A percentile compares a stretch with the other conserved stretches of the same genome.
Evolutionary conservation across 176 grass and related monocot species (phyloP).

Genomic region (Aegilops sharonensis): DNA sequence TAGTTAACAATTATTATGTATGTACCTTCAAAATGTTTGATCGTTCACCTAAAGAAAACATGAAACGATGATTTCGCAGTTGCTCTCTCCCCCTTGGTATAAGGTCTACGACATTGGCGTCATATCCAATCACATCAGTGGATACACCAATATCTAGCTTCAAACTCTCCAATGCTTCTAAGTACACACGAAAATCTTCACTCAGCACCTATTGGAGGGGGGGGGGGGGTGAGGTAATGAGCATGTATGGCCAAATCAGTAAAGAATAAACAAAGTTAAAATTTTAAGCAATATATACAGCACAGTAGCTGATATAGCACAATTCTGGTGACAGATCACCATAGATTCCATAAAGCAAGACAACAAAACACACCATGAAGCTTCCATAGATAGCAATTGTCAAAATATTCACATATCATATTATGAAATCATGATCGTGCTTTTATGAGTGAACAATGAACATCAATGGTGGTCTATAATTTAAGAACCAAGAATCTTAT

Average conservation of each 20-base stretch:
- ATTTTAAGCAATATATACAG: not conserved
- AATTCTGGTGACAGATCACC: not conserved
- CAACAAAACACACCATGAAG: not conserved
- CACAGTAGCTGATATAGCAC: too few relatives aligned
- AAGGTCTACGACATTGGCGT: slow-evolving; percentile 48
- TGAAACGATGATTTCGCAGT: slow-evolving; percentile 56
- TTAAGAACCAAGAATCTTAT: not conserved
- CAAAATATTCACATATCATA: not conserved
- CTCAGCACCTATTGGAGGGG: slow-evolving; percentile 56
- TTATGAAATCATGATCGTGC: slow-evolving; percentile 2
- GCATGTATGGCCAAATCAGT: not conserved
- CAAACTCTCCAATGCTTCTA: slow-evolving; percentile 73
- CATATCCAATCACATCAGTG: slow-evolving; percentile 63
- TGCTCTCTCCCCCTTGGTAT: slow-evolving; percentile 64
- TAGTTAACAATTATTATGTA: not conserved
- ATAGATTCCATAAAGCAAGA: not conserved
- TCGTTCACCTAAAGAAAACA: slow-evolving; percentile 86
- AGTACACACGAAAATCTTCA: slow-evolving; percentile 65
- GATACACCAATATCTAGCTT: slow-evolving; percentile 59
- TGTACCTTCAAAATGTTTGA: slow-evolving; percentile 85
- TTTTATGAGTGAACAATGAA: not conserved
- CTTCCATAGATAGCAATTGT: not conserved
- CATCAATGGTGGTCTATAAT: not conserved
- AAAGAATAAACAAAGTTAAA: not conserved
- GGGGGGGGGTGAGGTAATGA: not conserved